These are phyloP conservation scores for Cyclotella cryptica DNA, from an alignment of 108 stramenopile species.

Conservation along the genomic window DNA sequence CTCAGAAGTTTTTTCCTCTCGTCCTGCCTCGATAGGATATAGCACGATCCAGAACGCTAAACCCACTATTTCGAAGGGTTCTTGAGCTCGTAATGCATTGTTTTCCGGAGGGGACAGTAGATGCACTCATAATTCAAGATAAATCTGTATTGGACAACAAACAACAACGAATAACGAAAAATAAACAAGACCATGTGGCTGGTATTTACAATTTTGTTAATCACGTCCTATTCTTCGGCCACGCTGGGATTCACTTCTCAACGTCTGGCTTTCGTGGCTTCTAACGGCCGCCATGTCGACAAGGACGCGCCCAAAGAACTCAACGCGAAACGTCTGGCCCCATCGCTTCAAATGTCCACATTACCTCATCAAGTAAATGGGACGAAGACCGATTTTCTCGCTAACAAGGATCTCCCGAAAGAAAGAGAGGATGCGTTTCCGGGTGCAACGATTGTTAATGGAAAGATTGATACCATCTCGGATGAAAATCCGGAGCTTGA, in stretches of 20 bases:
- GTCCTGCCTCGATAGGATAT: no score
- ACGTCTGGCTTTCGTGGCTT: not conserved
- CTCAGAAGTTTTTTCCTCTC: no score
- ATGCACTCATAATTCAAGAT: no score
- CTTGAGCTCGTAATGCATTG: no score
- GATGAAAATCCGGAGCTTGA: not conserved
- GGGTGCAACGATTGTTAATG: conserved; percentile 15
- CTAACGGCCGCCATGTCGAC: not conserved
- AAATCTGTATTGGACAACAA: no score
- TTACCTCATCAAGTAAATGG: not conserved
- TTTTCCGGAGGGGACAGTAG: no score
- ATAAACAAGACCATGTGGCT: not conserved
- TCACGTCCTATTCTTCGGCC: not conserved
- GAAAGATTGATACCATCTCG: conserved; percentile 7
- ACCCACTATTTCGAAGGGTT: no score
- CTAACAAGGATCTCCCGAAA: not conserved
- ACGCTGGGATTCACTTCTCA: not conserved
- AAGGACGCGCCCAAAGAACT: not conserved
- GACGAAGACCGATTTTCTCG: not conserved
- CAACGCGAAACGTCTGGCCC: not conserved
- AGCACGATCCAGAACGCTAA: no score
- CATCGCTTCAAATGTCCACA: not conserved
- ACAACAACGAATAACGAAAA: not conserved
- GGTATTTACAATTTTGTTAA: not conserved
- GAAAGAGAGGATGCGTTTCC: conserved; percentile 8